Percentiles rank a stretch among this genome's conserved stretches.
phyloP scores from a whole-genome alignment of 192 early-diverging fungal genomes.

The Endogone sp. region DNA sequence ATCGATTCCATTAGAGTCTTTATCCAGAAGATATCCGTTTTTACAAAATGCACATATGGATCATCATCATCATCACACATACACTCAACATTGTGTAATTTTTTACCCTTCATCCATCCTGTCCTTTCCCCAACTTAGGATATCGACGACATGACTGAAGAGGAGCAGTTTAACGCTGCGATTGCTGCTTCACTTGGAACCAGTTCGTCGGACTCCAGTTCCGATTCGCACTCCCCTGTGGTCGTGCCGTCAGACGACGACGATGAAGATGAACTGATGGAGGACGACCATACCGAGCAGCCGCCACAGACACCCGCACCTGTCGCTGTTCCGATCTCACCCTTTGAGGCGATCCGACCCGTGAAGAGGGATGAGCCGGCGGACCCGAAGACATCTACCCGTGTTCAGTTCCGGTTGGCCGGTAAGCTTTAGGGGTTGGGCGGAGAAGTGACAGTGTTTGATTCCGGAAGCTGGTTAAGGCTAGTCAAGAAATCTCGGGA shows the following conservation, averaged over 20 bases:
- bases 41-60: neutral
- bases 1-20: neutral
- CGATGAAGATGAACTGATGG: neutral
- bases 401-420: constrained; percentile 80
- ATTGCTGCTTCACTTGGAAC: constrained; percentile 73
- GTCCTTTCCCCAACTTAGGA: neutral
- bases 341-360: constrained; percentile 11
- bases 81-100: too few species aligned
- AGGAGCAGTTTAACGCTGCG: constrained; percentile 83
- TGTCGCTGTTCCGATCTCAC: neutral
- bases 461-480: too few species aligned
- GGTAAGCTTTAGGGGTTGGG: constrained; percentile 1
- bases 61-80: neutral
- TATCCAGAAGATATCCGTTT: neutral
- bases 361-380: constrained; percentile 41
- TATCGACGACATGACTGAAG: constrained; percentile 78
- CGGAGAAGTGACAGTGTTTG: too few species aligned
- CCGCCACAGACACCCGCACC: neutral
- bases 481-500: too few species aligned
- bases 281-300: neutral
- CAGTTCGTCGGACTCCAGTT: constrained; percentile 21
- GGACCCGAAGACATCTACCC: constrained; percentile 55
- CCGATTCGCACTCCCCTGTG: neutral
- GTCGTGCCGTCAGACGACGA: neutral
- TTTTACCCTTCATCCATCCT: neutral